Percentiles rank a stretch among this genome's conserved stretches.
These are phyloP conservation scores for Eurotiales sp. DNA, from an alignment of 2,329 filamentous ascomycete genomes.

Conservation along the genomic window DNA sequence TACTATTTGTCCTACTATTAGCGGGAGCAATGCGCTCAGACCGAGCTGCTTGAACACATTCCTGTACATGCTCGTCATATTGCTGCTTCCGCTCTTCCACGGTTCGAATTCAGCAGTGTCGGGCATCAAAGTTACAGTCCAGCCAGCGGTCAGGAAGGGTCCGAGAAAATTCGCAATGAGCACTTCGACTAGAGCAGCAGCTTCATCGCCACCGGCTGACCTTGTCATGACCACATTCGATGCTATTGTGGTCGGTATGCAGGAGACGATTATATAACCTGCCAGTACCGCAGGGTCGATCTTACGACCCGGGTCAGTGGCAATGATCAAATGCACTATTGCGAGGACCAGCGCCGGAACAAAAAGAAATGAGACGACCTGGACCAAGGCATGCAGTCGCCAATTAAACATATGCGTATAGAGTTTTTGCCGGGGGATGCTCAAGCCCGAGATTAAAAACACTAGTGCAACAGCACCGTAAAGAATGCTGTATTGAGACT, in stretches of 20 bases:
- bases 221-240: conserved; percentile 73
- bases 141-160: conserved; percentile 63
- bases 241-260: conserved; percentile 67
- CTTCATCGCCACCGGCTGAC: conserved; percentile 64
- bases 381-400: conserved; percentile 65
- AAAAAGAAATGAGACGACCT: conserved; percentile 63
- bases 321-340: conserved; percentile 51
- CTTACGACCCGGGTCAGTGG: conserved; percentile 38
- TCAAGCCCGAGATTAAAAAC: conserved; percentile 68
- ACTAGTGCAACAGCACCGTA: conserved; percentile 68
- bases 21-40: conserved; percentile 62
- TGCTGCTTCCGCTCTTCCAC: conserved; percentile 45
- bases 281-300: conserved; percentile 64
- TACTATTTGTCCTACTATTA: conserved; percentile 59
- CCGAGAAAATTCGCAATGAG: conserved; percentile 67
- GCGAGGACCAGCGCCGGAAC: conserved; percentile 61
- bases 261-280: conserved; percentile 64
- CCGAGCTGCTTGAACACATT: conserved; percentile 66
- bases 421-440: conserved; percentile 61
- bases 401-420: conserved; percentile 61
- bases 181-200: conserved; percentile 64
- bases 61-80: conserved; percentile 60
- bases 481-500: conserved; percentile 48
- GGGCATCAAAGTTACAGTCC: conserved; percentile 56
- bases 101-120: conserved; percentile 28